Conservation (phyloP, 768 basidiomycete genomes). For the Kwoniella dendrophila region DNA sequence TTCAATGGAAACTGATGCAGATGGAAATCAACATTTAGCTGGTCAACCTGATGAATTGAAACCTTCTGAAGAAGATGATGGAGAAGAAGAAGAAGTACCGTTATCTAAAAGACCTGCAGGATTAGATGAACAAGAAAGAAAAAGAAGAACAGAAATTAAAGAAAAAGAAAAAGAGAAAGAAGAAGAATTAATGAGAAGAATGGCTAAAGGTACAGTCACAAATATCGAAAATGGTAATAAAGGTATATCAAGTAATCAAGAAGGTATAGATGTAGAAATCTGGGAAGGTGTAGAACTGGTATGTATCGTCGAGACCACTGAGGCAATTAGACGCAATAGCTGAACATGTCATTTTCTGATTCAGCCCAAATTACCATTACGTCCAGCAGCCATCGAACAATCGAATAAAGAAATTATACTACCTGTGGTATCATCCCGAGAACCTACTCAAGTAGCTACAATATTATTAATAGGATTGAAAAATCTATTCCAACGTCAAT, state of each 20-base stretch:
- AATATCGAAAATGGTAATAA: conserved; percentile 64
- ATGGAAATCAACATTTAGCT: conserved; percentile 78
- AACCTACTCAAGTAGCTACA: conserved; percentile 67
- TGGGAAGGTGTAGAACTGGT: conserved; percentile 56
- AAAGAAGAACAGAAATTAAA: conserved; percentile 41
- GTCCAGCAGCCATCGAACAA: conserved; percentile 77
- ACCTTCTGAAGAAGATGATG: conserved; percentile 27
- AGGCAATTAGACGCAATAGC: neutral
- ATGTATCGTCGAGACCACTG: conserved; percentile 57
- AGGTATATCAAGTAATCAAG: conserved; percentile 6
- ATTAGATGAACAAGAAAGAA: conserved; percentile 43
- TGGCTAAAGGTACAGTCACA: conserved; percentile 79
- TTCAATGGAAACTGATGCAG: conserved; percentile 50
- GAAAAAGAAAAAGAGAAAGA: conserved; percentile 48
- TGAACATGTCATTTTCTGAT: conserved; percentile 3
- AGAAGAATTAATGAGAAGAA: conserved; percentile 58
- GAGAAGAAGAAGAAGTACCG: conserved; percentile 63
- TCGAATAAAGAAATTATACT: conserved; percentile 80
- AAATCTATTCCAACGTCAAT: conserved; percentile 92
- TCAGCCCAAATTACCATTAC: conserved; percentile 62
- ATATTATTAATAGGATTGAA: conserved; percentile 93
- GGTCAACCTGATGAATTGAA: conserved; percentile 31
- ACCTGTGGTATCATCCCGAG: conserved; percentile 80
- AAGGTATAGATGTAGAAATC: conserved; percentile 34
- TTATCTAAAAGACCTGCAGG: conserved; percentile 59